Percentiles rank a stretch among this genome's conserved stretches.
Conservation (phyloP, 1,284 basidiomycete species). For the Fistulinella cinereoalba region DNA sequence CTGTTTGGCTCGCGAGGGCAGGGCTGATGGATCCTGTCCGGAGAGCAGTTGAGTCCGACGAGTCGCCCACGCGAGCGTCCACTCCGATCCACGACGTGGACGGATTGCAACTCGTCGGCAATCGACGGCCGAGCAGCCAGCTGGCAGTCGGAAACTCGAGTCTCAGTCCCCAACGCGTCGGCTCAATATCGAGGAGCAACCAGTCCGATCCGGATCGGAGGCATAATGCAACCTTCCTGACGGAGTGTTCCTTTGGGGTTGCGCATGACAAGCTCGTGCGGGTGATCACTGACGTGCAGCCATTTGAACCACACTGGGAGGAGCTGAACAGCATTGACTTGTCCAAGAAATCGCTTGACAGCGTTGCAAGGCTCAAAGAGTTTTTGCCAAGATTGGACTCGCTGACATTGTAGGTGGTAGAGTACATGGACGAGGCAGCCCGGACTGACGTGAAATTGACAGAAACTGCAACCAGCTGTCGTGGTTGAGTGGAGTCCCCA, state of each 20-base stretch:
- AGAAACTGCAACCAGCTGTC: constrained; percentile 81
- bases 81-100: constrained; percentile 41
- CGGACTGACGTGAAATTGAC: constrained; percentile 24
- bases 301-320: constrained; percentile 96
- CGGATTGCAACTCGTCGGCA: constrained; percentile 46
- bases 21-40: too few species aligned
- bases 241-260: constrained; percentile 93
- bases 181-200: constrained; percentile 44
- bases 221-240: constrained; percentile 78
- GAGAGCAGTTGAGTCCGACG: constrained; percentile 45
- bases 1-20: not conserved
- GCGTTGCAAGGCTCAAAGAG: constrained; percentile 90
- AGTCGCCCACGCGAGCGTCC: constrained; percentile 65
- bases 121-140: constrained; percentile 38
- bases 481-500: constrained; percentile 86
- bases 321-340: constrained; percentile 75
- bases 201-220: constrained; percentile 34
- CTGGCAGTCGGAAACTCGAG: constrained; percentile 25
- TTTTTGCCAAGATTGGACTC: constrained; percentile 86
- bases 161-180: constrained; percentile 41
- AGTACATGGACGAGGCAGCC: not conserved
- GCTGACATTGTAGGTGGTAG: constrained; percentile 67
- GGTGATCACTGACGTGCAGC: constrained; percentile 92
- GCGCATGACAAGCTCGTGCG: constrained; percentile 88
- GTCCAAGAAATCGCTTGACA: constrained; percentile 78